Evolutionary conservation across 805 yeast genomes (phyloP).

Genomic region (Candida easanensis): DNA sequence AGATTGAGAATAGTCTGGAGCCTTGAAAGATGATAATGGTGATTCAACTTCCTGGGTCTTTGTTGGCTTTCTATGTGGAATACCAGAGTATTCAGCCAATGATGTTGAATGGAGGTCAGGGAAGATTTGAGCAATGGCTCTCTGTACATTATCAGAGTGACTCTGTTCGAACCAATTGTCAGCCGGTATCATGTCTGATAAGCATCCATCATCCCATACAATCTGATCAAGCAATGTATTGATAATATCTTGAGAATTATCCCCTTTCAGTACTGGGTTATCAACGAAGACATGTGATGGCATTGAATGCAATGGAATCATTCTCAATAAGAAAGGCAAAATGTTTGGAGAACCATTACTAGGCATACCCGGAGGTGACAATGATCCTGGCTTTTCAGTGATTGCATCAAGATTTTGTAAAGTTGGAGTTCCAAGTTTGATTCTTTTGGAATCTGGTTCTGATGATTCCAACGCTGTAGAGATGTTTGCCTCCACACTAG

Average conservation of each 20-base stretch:
- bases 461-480: slow-evolving; percentile 1
- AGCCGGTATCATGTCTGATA: slow-evolving; percentile 12
- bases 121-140: slow-evolving; percentile 28
- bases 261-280: slow-evolving; percentile 30
- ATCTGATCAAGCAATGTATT: slow-evolving; percentile 31
- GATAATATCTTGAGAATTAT: slow-evolving; percentile 22
- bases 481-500: not conserved
- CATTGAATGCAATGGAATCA: slow-evolving; percentile 59
- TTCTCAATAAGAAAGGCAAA: slow-evolving; percentile 64
- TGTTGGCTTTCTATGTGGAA: slow-evolving; percentile 4
- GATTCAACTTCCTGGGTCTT: slow-evolving; percentile 18
- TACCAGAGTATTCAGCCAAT: slow-evolving; percentile 22
- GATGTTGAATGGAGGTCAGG: slow-evolving; percentile 25
- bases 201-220: slow-evolving; percentile 26
- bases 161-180: slow-evolving; percentile 3
- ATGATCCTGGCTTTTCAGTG: slow-evolving; percentile 4
- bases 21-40: slow-evolving; percentile 19
- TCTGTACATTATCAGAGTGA: slow-evolving; percentile 19
- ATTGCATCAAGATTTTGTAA: not conserved
- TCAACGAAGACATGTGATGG: slow-evolving; percentile 49
- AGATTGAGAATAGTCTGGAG: slow-evolving; percentile 9
- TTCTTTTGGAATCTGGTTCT: slow-evolving; percentile 21
- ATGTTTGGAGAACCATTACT: slow-evolving; percentile 54
- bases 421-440: slow-evolving; percentile 12
- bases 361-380: slow-evolving; percentile 20